Base-by-base conservation (phyloP, 2,329 filamentous ascomycete genomes). In the Colletotrichum tropicale region DNA sequence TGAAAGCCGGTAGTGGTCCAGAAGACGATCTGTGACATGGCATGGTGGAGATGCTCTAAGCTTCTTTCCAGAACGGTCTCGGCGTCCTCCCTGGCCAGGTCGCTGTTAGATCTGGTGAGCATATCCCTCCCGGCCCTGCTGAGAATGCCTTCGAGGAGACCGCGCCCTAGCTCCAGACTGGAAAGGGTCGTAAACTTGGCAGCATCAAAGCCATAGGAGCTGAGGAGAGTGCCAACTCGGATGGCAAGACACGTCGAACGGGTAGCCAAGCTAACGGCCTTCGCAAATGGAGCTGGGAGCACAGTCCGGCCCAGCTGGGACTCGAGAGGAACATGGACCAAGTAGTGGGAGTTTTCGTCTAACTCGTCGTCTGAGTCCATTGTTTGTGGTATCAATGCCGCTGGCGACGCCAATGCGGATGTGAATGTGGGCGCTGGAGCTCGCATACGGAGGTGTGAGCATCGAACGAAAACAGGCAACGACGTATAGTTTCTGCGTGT, bases 1-100 rank as follows among this genome's bases (percentile, higher is more conserved):
- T 91, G 86, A 78, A 93, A 93, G 62, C 91, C 88, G 4, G 91
- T 88, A 3, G 89, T 89, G 3, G 91, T 91, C 86, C 90, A 91
- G 78, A 93, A 92, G 55, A 91, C 90, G 32, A 91, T 86, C 66
- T 89, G 88, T 8, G 88, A 89, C 81, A 93, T 90, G 28, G 89
- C 89, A 67, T 87, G 86, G 78, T 93, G 91, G 56, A 93, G 82
- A 70, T 84, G 87, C 74, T 91, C 89, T 34, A 93, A 85, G 78
- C 89, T 91, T 73, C 85, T 85, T 78, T 92, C 90, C 60, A 93
- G 82, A 15, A 92, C 83, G 4, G 87, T 88, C 80, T 93, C 91
- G 38, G 91, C 87, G 76, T 92, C 90, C 26, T 86, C 83, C 66
- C 84, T 86, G 34, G 87, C 88, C 24, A 91, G 74, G 3, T 89